Conservation (phyloP, 2,329 filamentous ascomycete species). For the Trichoderma guizhouense region DNA sequence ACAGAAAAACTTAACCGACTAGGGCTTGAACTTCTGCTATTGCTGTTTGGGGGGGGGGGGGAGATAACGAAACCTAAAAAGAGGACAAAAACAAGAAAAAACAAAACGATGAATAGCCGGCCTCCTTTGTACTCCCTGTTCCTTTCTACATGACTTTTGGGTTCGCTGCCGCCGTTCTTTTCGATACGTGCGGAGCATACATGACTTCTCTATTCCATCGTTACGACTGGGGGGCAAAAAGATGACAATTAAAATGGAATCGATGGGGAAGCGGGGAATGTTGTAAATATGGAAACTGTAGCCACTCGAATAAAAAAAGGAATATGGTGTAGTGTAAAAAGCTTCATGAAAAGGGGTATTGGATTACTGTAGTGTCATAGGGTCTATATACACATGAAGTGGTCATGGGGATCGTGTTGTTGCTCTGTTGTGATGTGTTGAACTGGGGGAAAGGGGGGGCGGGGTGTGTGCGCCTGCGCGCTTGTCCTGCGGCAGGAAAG, state of each 20-base stretch:
- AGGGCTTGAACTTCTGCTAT: conserved; percentile 17
- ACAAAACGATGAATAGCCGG: conserved; percentile 26
- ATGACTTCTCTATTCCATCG: conserved; percentile 43
- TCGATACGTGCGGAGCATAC: conserved; percentile 36
- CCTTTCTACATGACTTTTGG: conserved; percentile 44
- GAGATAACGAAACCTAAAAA: conserved; percentile 15
- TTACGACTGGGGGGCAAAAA: conserved; percentile 29
- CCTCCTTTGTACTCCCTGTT: conserved; percentile 38
- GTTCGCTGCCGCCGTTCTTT: conserved; percentile 32
- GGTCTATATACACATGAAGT: conserved; percentile 40
- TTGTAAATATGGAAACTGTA: conserved; percentile 17
- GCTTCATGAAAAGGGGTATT: conserved; percentile 37
- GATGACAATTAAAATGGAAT: conserved; percentile 25
- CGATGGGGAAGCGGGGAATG: neutral
- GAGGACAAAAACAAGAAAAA: conserved; percentile 20
- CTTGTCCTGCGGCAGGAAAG: neutral
- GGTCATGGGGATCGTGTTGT: conserved; percentile 36
- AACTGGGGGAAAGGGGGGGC: conserved; percentile 15
- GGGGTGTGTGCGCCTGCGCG: neutral
- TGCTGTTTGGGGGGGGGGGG: conserved; percentile 1
- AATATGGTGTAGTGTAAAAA: conserved; percentile 28
- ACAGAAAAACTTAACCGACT: conserved; percentile 15
- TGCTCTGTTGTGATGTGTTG: conserved; percentile 30
- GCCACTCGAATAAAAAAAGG: conserved; percentile 18
- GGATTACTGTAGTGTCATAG: conserved; percentile 38